Base-by-base conservation (phyloP, 331 rosid genomes). In the Spiraea crenata region DNA sequence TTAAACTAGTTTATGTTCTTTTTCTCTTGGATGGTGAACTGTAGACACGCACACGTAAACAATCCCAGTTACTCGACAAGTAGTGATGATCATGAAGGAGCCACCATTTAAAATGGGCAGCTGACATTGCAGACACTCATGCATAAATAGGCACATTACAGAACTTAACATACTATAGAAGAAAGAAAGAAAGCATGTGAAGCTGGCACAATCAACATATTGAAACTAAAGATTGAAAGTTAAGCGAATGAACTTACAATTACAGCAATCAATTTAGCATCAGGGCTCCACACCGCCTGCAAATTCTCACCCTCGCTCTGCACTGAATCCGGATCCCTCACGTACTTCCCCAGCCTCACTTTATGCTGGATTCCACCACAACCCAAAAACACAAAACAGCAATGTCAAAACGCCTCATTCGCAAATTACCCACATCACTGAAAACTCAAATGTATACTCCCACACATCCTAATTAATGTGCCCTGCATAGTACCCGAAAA, bases 281-380 rank as follows among this genome's bases (percentile, higher is more conserved):
- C 99, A 57, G 95, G 96, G 73, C 99, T 93, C 99, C 97, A 90
- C 74, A 85, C 92, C 1, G 99, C 99, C 88, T 87, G 95, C 88
- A 86, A 19, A 82, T 93, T 89, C 84, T 93, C 99, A 71, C 99
- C 99, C 73, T 93, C 96, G 54, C 74, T 85, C 64, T 69, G 81
- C 83, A 93, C 63, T 4, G 99, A 93, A 82, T 82, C 85, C 2
- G 95, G 77, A 82, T 88, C 88, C 82, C 99, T 88, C 88, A 81
- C 87, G 89, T 87, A 85, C 88, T 93, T 93, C 45, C 95, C 97
- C 84, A 93, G 71, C 84, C 96, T 85, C 72, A 93, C 89, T 84
- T 85, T 85, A 85, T 93, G 96, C 97, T 93, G 92, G 63, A 77
- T 66, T 44, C 71, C 62, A 71, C 62, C 56, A 25, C 31, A 52